Evolutionary conservation across 139 green algal genomes (phyloP).

Genomic region (Astrephomene gubernaculifera): DNA sequence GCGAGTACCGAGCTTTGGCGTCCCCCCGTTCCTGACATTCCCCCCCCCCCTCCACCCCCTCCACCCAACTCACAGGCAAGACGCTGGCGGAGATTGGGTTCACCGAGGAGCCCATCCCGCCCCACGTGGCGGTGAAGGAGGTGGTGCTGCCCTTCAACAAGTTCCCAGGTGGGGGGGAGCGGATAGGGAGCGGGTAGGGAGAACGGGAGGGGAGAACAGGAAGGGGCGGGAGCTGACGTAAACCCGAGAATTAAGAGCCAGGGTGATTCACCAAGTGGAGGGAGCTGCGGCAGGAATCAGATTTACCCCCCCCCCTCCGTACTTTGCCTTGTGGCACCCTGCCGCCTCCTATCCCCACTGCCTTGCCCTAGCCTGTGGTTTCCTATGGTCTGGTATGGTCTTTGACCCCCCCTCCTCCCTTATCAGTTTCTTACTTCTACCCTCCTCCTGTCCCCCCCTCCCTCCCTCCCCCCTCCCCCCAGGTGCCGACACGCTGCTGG

Average conservation of each 20-base stretch:
- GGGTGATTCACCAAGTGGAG: no score
- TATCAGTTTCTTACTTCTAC: no score
- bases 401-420: no score
- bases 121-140: slow-evolving; percentile 99
- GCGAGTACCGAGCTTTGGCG: no score
- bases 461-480: neutral
- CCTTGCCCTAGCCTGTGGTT: no score
- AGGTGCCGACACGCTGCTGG: slow-evolving; percentile 95
- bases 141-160: slow-evolving; percentile 99
- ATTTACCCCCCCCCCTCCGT: no score
- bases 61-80: slow-evolving; percentile 32
- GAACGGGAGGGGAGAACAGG: neutral
- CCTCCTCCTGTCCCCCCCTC: neutral
- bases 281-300: no score
- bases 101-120: slow-evolving; percentile 85
- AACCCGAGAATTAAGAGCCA: no score
- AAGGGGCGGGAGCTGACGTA: neutral
- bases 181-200: neutral
- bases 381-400: no score
- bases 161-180: slow-evolving; percentile 92
- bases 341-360: no score
- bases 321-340: no score
- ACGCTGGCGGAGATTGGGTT: slow-evolving; percentile 91
- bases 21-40: no score
- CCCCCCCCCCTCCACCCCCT: neutral